These are phyloP conservation scores for Colletotrichum sp. DNA, from an alignment of 2,329 filamentous ascomycete genomes.

Conservation along the genomic window DNA sequence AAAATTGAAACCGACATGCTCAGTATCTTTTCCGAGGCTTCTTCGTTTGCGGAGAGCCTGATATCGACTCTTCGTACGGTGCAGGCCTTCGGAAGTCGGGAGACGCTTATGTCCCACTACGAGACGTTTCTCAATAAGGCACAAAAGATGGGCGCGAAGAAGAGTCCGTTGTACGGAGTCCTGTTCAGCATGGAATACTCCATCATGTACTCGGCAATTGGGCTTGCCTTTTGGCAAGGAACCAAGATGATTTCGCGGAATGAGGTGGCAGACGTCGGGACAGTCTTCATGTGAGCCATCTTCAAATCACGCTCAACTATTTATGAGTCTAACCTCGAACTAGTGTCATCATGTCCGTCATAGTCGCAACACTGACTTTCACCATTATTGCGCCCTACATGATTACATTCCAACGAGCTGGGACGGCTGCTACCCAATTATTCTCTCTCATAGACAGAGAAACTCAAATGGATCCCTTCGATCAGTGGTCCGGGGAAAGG, in stretches of 20 bases:
- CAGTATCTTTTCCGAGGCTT: constrained; percentile 28
- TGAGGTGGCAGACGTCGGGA: constrained; percentile 4
- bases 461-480: constrained; percentile 27
- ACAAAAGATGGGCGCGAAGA: constrained; percentile 19
- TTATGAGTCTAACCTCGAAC: not conserved
- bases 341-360: constrained; percentile 29
- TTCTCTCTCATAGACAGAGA: constrained; percentile 27
- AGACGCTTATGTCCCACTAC: constrained; percentile 13
- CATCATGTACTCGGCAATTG: constrained; percentile 35
- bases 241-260: constrained; percentile 41
- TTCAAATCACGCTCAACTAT: not conserved
- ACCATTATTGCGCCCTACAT: constrained; percentile 22
- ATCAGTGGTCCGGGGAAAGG: not conserved
- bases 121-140: not conserved
- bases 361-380: constrained; percentile 25
- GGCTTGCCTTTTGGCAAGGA: constrained; percentile 25
- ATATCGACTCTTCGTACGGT: constrained; percentile 12
- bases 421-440: constrained; percentile 25
- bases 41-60: constrained; percentile 30
- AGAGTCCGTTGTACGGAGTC: constrained; percentile 26
- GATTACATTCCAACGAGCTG: constrained; percentile 25
- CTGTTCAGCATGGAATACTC: constrained; percentile 44
- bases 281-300: constrained; percentile 14
- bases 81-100: constrained; percentile 15
- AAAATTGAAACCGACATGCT: constrained; percentile 28